Conservation (phyloP, 495 filamentous ascomycete genomes). For the Podospora fimiseda region DNA sequence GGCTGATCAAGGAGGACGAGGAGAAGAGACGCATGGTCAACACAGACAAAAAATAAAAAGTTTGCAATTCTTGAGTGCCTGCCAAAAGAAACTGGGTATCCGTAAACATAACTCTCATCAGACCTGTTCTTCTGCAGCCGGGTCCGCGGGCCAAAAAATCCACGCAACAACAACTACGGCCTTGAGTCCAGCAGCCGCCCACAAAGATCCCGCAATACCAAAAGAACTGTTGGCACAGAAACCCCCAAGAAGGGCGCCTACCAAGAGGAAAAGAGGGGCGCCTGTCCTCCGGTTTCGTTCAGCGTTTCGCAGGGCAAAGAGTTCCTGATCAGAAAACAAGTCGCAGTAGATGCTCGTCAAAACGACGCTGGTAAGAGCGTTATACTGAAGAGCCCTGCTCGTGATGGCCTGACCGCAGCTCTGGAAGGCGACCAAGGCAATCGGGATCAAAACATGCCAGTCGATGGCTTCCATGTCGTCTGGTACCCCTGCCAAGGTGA, state of each 20-base stretch:
- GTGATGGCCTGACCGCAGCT: constrained; percentile 63
- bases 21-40: neutral
- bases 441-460: constrained; percentile 55
- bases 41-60: too few relatives aligned
- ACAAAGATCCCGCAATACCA: constrained; percentile 57
- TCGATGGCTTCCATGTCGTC: constrained; percentile 36
- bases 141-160: constrained; percentile 48
- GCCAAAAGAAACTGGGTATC: neutral
- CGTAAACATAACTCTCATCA: neutral
- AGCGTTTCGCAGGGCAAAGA: constrained; percentile 46
- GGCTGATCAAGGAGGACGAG: neutral
- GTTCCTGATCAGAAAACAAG: constrained; percentile 55
- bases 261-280: constrained; percentile 52
- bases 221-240: constrained; percentile 48
- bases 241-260: constrained; percentile 56
- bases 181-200: constrained; percentile 55
- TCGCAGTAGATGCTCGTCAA: constrained; percentile 69
- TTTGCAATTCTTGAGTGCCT: too few relatives aligned
- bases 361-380: constrained; percentile 60
- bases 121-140: neutral
- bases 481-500: constrained; percentile 38
- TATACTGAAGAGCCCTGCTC: constrained; percentile 57
- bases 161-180: constrained; percentile 45
- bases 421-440: constrained; percentile 63
- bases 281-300: constrained; percentile 54